A percentile compares a stretch with the other conserved stretches of the same genome.
Evolutionary conservation across 352 stramenopile species (phyloP).

Genomic region (Globisporangium abappressorium): DNA sequence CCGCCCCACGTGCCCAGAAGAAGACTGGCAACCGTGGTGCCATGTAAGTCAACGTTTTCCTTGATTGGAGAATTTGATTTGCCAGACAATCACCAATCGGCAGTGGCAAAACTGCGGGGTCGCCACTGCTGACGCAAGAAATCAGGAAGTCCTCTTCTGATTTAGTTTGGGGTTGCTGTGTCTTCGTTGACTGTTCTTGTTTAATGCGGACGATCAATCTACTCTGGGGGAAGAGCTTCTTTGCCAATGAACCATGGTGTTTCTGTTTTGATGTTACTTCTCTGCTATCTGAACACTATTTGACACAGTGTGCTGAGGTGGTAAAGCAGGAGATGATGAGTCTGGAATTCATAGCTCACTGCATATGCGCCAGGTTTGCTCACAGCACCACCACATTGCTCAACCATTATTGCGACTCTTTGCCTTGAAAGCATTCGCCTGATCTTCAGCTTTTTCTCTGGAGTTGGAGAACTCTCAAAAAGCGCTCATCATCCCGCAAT

Average conservation of each 20-base stretch:
- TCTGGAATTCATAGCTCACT: background rate
- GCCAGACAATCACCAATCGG: constrained; percentile 6
- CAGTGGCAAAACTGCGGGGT: constrained; percentile 9
- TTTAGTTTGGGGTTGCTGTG: constrained; percentile 11
- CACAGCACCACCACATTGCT: background rate
- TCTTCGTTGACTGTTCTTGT: constrained; percentile 5
- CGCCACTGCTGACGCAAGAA: background rate
- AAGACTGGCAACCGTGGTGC: constrained; percentile 89
- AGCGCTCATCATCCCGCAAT: background rate
- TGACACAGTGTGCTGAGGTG: background rate
- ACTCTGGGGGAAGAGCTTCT: constrained; percentile 24
- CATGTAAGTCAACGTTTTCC: constrained; percentile 53
- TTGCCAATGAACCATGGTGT: constrained; percentile 21
- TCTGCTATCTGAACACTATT: background rate
- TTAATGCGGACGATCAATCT: constrained; percentile 21
- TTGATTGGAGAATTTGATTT: constrained; percentile 12
- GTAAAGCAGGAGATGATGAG: background rate
- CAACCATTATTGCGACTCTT: background rate
- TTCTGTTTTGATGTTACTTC: background rate
- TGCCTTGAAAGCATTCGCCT: background rate
- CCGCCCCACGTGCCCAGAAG: constrained; percentile 75
- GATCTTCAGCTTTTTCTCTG: background rate
- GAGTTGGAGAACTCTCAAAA: background rate
- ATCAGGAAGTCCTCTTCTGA: constrained; percentile 10
- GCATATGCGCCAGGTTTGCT: background rate